Evolutionary conservation across 108 stramenopile species (phyloP), one percentile per base, ranked within the genome.

Genomic region (Asterionellopsis glacialis): DNA sequence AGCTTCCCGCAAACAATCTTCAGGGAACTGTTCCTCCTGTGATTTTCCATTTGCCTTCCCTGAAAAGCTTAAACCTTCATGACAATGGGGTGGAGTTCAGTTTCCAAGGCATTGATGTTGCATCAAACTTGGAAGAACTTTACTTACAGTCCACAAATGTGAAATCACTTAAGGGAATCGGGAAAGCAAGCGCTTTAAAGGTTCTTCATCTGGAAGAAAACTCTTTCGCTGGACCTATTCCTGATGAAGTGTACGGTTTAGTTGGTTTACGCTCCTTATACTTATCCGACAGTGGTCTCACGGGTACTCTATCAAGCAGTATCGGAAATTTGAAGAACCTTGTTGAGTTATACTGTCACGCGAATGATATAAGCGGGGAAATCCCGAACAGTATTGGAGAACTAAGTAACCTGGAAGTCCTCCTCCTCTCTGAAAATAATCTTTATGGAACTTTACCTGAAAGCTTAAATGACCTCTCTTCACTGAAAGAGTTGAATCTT

Each of bases 331-430:
- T 91, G 21, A 52, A 40, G 10, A 68, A 71, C 38, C 68, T 91
- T 26, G 43, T 77, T 55, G 70, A 69, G 25, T 75, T 91, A 28
- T 64, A 53, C 22, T 75, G 61, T 67, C 79, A 65, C 1, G 79
- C 69, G 26, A 90, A 90, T 65, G 78, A 71, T 40, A 56, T 90
- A 50, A 77, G 62, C 45, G 89, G 89, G 21, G 61, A 76, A 38
- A 79, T 90, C 40, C 89, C 89, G 3, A 55, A 55, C 10, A 72
- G 72, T 16, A 53, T 90, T 53, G 85, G 84, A 22, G 26, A 74
- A 28, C 76, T 87, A 6, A 40, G 11, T 14, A 57, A 69, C 14
- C 69, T 91, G 25, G 63, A 77, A 27, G 62, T 71, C 12, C 58
- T 81, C 4, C 59, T 65, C 33, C 28, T 81, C 23, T 77, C 80